Evolutionary conservation across 2,329 filamentous ascomycete genomes (phyloP), one percentile per base, ranked within the genome.

Genomic region (Apiospora aurea): DNA sequence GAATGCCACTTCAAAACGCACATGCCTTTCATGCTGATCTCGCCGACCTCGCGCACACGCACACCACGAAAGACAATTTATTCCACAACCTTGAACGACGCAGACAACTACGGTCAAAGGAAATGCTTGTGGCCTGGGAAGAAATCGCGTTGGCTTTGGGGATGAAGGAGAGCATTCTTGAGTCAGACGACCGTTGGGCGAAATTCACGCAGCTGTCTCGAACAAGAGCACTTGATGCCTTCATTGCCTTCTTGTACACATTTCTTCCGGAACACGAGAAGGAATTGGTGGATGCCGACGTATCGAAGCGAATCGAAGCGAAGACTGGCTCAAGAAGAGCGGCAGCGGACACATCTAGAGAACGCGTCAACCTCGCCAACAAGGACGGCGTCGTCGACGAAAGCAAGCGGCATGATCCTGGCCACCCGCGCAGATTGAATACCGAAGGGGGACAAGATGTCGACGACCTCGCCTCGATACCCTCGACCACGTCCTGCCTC

Each of bases 251-350:
- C 51, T 53, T 53, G 13, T 53, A 53, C 51, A 53, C 51, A 53
- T 53, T 53, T 53, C 51, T 53, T 53, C 24, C 51, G 51, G 51
- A 53, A 53, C 51, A 53, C 51, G 24, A 53, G 24, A 53, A 53
- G 51, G 4, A 13, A 29, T 53, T 53, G 11, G 13, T 53, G 4
- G 51, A 53, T 53, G 51, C 24, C 51, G 51, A 53, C 24, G 13
- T 53, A 53, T 53, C 24, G 24, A 53, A 53, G 51, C 51, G 51
- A 53, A 53, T 29, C 24, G 51, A 53, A 29, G 51, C 51, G 51
- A 13, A 53, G 51, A 53, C 4, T 53, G 24, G 51, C 51, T 53
- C 51, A 53, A 53, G 24, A 53, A 53, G 51, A 53, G 24, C 51
- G 51, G 51, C 51, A 53, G 24, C 24, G 51, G 51, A 53, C 51